phyloP scores from a whole-genome alignment of 345 rosid species.

The Lagerstroemia speciosa region DNA sequence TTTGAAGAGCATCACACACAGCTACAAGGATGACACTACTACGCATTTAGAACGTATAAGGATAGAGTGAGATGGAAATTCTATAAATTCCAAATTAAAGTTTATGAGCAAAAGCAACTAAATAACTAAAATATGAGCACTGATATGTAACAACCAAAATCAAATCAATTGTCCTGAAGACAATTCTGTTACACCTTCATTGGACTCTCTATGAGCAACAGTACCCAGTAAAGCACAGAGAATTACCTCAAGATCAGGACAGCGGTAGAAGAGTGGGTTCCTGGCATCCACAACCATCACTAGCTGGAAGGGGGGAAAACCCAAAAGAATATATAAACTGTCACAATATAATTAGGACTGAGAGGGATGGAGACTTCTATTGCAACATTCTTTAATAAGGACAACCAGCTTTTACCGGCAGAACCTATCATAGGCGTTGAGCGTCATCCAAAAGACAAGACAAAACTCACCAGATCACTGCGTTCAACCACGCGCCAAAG shows the following conservation, averaged over 20 bases:
- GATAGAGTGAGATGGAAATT: background rate
- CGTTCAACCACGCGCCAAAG: slow-evolving; percentile 99
- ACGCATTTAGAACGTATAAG: background rate
- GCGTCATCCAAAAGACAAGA: background rate
- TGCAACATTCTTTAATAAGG: background rate
- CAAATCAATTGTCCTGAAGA: background rate
- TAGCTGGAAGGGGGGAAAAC: slow-evolving; percentile 65
- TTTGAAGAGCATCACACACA: no score
- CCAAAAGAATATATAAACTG: no score
- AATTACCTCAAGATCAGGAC: slow-evolving; percentile 91
- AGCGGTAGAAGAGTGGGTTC: slow-evolving; percentile 78
- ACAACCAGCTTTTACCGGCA: background rate
- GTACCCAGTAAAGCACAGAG: slow-evolving; percentile 2
- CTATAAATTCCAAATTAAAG: background rate
- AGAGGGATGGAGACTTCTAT: background rate
- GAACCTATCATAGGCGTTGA: background rate
- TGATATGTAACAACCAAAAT: background rate
- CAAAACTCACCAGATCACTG: slow-evolving; percentile 69
- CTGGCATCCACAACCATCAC: slow-evolving; percentile 99
- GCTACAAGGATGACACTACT: background rate
- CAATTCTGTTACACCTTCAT: background rate
- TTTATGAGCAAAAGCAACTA: background rate
- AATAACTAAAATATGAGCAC: background rate
- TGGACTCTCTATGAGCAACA: background rate
- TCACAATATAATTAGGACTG: no score